These are phyloP conservation scores for Acanthamoeba sp. DNA, from an alignment of 208 protist genomes.

Conservation along the genomic window DNA sequence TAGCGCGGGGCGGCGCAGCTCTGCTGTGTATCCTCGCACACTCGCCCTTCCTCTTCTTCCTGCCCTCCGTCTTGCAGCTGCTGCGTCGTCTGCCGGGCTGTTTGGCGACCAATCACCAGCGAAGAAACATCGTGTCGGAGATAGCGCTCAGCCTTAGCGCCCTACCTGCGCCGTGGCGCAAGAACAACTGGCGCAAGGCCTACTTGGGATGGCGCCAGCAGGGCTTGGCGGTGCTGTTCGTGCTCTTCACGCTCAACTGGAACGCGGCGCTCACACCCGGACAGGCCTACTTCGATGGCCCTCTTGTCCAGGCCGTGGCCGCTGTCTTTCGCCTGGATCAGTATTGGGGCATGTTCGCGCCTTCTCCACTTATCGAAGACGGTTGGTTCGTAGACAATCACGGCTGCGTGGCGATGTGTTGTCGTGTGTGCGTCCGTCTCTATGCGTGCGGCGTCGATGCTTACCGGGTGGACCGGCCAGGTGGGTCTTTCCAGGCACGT, in stretches of 20 bases:
- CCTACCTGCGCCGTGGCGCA: not conserved
- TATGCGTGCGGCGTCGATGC: no score
- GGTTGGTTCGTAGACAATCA: not conserved
- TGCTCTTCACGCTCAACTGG: constrained; percentile 8
- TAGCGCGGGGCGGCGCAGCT: not conserved
- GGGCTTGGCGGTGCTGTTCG: not conserved
- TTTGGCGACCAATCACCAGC: not conserved
- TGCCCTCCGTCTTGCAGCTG: not conserved
- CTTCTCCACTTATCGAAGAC: not conserved
- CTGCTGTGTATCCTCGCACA: constrained; percentile 3
- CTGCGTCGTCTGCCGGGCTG: not conserved
- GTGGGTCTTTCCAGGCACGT: not conserved
- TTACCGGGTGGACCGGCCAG: not conserved
- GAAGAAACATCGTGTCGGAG: not conserved
- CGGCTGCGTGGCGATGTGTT: not conserved
- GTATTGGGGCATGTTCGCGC: constrained; percentile 19
- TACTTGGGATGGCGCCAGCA: not conserved
- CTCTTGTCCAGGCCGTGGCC: not conserved
- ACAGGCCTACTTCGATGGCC: not conserved
- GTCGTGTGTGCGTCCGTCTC: no score
- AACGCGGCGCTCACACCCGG: not conserved
- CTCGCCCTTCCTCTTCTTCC: constrained; percentile 16
- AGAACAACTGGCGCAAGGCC: not conserved
- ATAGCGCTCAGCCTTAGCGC: not conserved
- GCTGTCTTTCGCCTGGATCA: not conserved